A percentile compares a stretch with the other conserved stretches of the same genome.
Conservation (phyloP, 169 alveolate species). For the Cryptosporidium tyzzeri region DNA sequence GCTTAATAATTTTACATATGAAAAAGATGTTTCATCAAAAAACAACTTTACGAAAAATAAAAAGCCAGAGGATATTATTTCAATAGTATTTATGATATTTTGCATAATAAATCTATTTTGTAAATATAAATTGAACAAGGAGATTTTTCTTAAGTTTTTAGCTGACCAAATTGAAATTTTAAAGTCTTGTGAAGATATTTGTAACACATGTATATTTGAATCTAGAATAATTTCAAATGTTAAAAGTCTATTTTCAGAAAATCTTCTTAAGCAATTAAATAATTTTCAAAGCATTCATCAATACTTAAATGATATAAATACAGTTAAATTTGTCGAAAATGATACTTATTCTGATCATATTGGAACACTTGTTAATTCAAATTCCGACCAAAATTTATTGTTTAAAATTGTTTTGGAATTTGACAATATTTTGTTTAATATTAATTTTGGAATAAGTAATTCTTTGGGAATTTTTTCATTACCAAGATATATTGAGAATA, state of each 20-base stretch:
- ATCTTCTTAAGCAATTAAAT: background rate
- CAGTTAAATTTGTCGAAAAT: background rate
- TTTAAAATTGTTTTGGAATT: background rate
- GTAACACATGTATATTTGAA: background rate
- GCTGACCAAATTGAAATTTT: conserved; percentile 4
- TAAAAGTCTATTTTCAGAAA: background rate
- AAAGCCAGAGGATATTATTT: conserved; percentile 16
- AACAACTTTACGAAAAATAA: background rate
- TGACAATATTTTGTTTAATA: conserved; percentile 22
- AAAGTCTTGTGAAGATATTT: conserved; percentile 33
- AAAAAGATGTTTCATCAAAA: background rate
- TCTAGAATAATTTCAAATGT: conserved; percentile 13
- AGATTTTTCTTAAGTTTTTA: conserved; percentile 9
- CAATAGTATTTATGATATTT: conserved; percentile 15
- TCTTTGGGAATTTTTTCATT: conserved; percentile 32
- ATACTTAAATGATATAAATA: background rate
- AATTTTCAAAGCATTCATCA: background rate
- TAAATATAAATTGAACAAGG: conserved; percentile 4
- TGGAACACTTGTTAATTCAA: conserved; percentile 29
- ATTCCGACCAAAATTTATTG: background rate
- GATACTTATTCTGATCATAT: conserved; percentile 6
- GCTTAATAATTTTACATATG: background rate
- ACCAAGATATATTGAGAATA: background rate
- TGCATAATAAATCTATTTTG: conserved; percentile 40
- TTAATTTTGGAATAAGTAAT: conserved; percentile 9